Base-by-base conservation (phyloP, 257 asterid genomes). In the Solanum raphanifolium region DNA sequence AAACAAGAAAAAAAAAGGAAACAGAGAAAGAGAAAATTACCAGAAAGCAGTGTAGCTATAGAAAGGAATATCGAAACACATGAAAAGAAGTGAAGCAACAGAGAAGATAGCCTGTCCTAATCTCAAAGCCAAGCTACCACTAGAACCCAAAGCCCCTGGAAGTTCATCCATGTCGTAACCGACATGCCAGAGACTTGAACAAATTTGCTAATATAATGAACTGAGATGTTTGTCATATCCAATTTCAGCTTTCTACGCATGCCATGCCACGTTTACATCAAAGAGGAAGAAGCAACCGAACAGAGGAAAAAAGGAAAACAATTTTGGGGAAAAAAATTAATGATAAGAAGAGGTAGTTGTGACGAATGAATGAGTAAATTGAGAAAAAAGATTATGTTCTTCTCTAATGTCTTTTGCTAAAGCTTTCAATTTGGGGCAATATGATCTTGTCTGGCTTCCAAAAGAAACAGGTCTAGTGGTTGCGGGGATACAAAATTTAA, bases 11-110 rank as follows among this genome's bases (percentile, higher is more conserved):
- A n/a, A 23, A 20, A 29, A 32, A 35, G 7, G 60, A 18, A 58
- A 34, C 13, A 0, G 7, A 65, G 21, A 83, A 52, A 13, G 8
- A 13, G 25, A n/a, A 87, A 87, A 85, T 91, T 92, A 97, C 99
- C 99, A 97, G 95, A 95, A 97, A 88, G 99, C 92, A 87, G 99
- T 96, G 88, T 95, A 97, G 89, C 98, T 94, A 92, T 95, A 96
- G 97, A 97, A 97, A 81, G 96, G 92, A 83, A 97, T 92, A 89
- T 92, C 96, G 89, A 95, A 90, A 90, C 99, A 97, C 99, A 97
- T 97, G 92, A 97, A 97, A 29, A 97, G 98, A 91, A 97, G 90
- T 2, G 99, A 95, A 90, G 98, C 98, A 89, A 94, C 90, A n/a
- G 99, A 95, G 68, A 96, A 95, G 18, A 93, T 29, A 65, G 96